Evolutionary conservation across 2,329 filamentous ascomycete species (phyloP).

Genomic region (Beauveria pseudobassiana): DNA sequence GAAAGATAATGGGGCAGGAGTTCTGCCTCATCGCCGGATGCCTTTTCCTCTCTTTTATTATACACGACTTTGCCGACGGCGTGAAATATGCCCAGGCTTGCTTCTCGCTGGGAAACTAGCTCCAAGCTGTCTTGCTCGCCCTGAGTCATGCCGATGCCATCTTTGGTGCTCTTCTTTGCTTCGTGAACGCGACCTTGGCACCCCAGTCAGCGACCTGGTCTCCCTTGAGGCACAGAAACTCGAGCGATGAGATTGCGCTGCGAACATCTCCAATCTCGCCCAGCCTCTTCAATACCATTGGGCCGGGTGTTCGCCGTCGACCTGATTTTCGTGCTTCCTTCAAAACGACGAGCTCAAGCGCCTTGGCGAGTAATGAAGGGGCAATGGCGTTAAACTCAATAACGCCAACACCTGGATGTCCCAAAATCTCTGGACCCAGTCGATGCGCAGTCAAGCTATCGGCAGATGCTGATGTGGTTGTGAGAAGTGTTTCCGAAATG

Average conservation of each 20-base stretch:
- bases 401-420: conserved; percentile 68
- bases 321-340: conserved; percentile 80
- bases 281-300: conserved; percentile 67
- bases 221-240: conserved; percentile 83
- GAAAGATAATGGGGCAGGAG: conserved; percentile 52
- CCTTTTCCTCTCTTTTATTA: conserved; percentile 67
- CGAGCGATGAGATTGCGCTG: conserved; percentile 83
- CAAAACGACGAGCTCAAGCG: conserved; percentile 70
- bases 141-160: conserved; percentile 55
- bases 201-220: conserved; percentile 70
- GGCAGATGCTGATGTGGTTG: conserved; percentile 73
- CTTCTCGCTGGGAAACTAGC: conserved; percentile 77
- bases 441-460: conserved; percentile 93
- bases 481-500: conserved; percentile 83
- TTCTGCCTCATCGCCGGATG: conserved; percentile 38
- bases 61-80: conserved; percentile 93
- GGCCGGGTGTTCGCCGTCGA: conserved; percentile 67
- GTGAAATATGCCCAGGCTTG: conserved; percentile 89
- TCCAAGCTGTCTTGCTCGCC: conserved; percentile 75
- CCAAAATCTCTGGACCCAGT: conserved; percentile 75
- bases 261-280: conserved; percentile 87
- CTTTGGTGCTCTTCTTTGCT: conserved; percentile 52
- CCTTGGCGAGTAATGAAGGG: conserved; percentile 75
- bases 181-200: conserved; percentile 63
- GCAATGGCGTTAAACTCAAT: conserved; percentile 95